Conservation (phyloP, 2,329 filamentous ascomycete species). For the Didymella glomerata region DNA sequence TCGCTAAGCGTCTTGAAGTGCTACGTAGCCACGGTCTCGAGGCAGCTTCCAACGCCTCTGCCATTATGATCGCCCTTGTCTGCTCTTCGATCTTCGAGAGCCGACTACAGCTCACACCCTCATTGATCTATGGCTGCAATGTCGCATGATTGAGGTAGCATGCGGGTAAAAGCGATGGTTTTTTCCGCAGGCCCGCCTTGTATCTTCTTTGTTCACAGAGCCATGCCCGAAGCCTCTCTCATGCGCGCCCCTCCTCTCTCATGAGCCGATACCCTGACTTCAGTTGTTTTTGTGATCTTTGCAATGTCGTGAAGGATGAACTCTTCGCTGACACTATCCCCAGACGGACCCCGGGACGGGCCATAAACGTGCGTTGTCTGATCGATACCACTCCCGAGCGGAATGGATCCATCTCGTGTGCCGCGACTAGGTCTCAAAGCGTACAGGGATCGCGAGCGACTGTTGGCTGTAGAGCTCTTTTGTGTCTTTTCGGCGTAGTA, state of each 20-base stretch:
- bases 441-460: slow-evolving; percentile 20
- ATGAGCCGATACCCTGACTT: slow-evolving; percentile 2
- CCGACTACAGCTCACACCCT: too few species aligned
- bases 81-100: too few species aligned
- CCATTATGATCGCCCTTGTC: too few species aligned
- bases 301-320: slow-evolving; percentile 14
- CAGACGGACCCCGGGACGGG: neutral
- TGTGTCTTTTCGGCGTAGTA: slow-evolving; percentile 29
- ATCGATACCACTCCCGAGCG: slow-evolving; percentile 11
- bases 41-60: too few species aligned
- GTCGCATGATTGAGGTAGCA: too few species aligned
- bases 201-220: too few species aligned
- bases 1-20: too few species aligned
- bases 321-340: slow-evolving; percentile 19
- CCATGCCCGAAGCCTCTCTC: neutral
- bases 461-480: slow-evolving; percentile 16
- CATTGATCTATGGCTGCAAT: too few species aligned
- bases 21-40: too few species aligned
- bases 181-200: too few species aligned
- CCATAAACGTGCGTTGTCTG: neutral
- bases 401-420: slow-evolving; percentile 8
- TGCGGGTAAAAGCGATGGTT: too few species aligned
- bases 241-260: neutral
- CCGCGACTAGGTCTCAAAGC: slow-evolving; percentile 10
- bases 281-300: slow-evolving; percentile 21